Evolutionary conservation across 352 stramenopile genomes (phyloP).

Genomic region (Phytophthora pluvialis): DNA sequence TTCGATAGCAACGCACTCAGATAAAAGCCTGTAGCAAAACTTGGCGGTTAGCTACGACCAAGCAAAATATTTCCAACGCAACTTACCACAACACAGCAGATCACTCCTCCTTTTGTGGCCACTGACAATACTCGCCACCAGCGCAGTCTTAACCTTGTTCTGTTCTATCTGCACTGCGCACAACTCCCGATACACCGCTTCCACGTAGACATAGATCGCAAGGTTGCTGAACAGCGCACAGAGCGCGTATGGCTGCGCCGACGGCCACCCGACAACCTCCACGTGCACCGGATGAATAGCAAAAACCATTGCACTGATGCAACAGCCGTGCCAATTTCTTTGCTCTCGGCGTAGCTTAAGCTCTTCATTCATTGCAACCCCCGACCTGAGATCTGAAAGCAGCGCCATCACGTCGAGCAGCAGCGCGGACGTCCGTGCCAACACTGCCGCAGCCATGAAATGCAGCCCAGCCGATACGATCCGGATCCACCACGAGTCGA

Average conservation of each 20-base stretch:
- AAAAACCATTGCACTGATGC: slow-evolving; percentile 58
- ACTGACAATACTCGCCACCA: slow-evolving; percentile 14
- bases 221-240: slow-evolving; percentile 60
- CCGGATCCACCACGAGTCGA: slow-evolving; percentile 50
- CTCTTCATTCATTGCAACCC: neutral
- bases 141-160: neutral
- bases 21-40: slow-evolving; percentile 37
- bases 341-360: neutral
- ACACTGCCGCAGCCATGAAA: slow-evolving; percentile 30
- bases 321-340: slow-evolving; percentile 31
- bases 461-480: slow-evolving; percentile 55
- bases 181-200: slow-evolving; percentile 12
- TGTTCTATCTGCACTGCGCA: neutral
- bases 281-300: slow-evolving; percentile 67
- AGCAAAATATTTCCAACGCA: neutral
- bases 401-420: slow-evolving; percentile 35
- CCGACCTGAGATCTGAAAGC: slow-evolving; percentile 15
- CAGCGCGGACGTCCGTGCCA: slow-evolving; percentile 35
- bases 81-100: slow-evolving; percentile 20
- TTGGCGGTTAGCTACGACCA: neutral
- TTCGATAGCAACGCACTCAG: slow-evolving; percentile 58
- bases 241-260: slow-evolving; percentile 70
- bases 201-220: slow-evolving; percentile 41
- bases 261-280: slow-evolving; percentile 76
- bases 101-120: slow-evolving; percentile 17